Evolutionary conservation across 495 filamentous ascomycete species (phyloP).

Genomic region (Neurospora terricola): DNA sequence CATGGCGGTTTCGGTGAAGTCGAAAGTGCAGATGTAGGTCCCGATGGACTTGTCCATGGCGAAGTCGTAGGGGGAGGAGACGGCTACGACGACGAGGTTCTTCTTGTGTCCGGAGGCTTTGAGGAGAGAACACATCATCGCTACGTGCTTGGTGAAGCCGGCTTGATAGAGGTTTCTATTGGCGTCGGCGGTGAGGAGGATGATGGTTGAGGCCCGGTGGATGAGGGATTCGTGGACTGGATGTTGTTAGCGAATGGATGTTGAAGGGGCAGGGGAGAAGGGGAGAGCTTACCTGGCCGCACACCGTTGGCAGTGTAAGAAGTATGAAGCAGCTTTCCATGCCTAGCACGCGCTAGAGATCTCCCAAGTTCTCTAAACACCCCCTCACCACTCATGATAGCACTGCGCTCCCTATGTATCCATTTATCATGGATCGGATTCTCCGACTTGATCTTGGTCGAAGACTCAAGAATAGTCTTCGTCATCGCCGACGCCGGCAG

Average conservation of each 20-base stretch:
- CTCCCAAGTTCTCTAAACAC: slow-evolving; percentile 78
- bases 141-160: slow-evolving; percentile 84
- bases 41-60: slow-evolving; percentile 80
- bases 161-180: slow-evolving; percentile 85
- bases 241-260: slow-evolving; percentile 4
- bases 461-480: slow-evolving; percentile 39
- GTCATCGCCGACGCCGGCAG: slow-evolving; percentile 69
- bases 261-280: neutral
- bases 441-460: slow-evolving; percentile 33
- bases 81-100: slow-evolving; percentile 74
- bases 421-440: slow-evolving; percentile 42
- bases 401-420: slow-evolving; percentile 48
- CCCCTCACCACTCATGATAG: slow-evolving; percentile 76
- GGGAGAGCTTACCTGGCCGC: slow-evolving; percentile 42
- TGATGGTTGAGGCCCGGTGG: slow-evolving; percentile 72
- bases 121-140: slow-evolving; percentile 73
- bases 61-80: slow-evolving; percentile 90
- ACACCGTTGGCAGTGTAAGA: slow-evolving; percentile 88
- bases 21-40: slow-evolving; percentile 87
- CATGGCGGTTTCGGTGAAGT: slow-evolving; percentile 86
- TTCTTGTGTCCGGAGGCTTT: slow-evolving; percentile 50
- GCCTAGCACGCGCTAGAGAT: slow-evolving; percentile 69
- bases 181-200: slow-evolving; percentile 82
- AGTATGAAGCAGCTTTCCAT: slow-evolving; percentile 75
- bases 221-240: slow-evolving; percentile 78